phyloP scores from a whole-genome alignment of 2,329 filamentous ascomycete genomes.

The Alternaria brassicae region DNA sequence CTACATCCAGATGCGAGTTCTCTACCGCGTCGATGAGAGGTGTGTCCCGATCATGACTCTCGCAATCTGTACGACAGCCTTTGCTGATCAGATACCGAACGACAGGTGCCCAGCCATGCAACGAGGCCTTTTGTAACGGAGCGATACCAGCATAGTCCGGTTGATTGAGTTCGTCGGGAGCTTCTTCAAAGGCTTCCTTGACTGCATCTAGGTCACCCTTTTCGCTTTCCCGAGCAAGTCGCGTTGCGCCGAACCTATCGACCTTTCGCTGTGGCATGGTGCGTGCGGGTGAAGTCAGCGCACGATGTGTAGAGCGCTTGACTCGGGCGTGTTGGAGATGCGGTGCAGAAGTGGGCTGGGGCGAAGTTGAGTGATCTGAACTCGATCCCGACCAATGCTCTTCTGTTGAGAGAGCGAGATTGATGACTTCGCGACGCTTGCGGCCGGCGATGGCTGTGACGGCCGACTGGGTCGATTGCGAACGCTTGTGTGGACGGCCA shows the following conservation, averaged over 20 bases:
- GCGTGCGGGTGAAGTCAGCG: constrained; percentile 57
- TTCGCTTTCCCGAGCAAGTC: constrained; percentile 87
- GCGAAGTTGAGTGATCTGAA: constrained; percentile 49
- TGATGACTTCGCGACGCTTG: constrained; percentile 44
- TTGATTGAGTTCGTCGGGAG: constrained; percentile 86
- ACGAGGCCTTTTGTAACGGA: constrained; percentile 87
- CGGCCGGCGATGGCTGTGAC: constrained; percentile 39
- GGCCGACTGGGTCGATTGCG: constrained; percentile 49
- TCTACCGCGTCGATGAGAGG: constrained; percentile 95
- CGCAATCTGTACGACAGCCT: constrained; percentile 82
- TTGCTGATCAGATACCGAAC: constrained; percentile 86
- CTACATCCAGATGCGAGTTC: constrained; percentile 89
- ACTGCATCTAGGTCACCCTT: constrained; percentile 82
- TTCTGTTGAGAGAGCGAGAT: constrained; percentile 42
- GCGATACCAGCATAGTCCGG: constrained; percentile 97
- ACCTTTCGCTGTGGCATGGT: constrained; percentile 80
- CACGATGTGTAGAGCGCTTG: constrained; percentile 68
- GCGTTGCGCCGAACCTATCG: constrained; percentile 90
- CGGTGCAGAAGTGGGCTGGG: constrained; percentile 37
- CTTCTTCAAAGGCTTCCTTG: constrained; percentile 75
- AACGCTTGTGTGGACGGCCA: constrained; percentile 48
- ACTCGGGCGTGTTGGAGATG: constrained; percentile 59
- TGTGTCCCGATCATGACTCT: constrained; percentile 79
- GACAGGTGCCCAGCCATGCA: constrained; percentile 85
- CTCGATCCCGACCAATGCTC: constrained; percentile 47